Percentiles rank a stretch among this genome's conserved stretches.
Evolutionary conservation across 1,284 basidiomycete genomes (phyloP).

Genomic region (Cronartium ribicola): DNA sequence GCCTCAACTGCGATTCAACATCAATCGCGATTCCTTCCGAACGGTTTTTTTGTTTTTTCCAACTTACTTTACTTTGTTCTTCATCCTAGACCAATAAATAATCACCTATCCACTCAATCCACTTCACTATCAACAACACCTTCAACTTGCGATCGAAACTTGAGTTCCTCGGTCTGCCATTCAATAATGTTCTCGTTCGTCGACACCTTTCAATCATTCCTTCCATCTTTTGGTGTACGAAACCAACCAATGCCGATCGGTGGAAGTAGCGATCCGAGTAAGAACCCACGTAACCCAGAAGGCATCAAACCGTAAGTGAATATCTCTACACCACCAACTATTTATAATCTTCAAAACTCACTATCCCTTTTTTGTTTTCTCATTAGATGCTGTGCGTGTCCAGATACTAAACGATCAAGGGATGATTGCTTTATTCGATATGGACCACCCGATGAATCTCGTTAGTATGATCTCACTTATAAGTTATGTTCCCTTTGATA

Average conservation of each 20-base stretch:
- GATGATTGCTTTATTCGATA: constrained; percentile 37
- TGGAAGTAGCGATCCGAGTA: constrained; percentile 7
- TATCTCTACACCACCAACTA: background rate
- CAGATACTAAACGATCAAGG: constrained; percentile 32
- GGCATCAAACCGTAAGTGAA: constrained; percentile 6
- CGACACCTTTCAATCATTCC: background rate
- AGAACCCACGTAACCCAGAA: background rate
- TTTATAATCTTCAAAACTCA: background rate
- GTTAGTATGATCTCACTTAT: constrained; percentile 6
- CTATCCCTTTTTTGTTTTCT: background rate
- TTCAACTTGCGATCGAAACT: background rate
- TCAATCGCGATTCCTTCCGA: background rate
- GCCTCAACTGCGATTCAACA: background rate
- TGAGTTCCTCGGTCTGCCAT: background rate
- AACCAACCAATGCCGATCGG: background rate
- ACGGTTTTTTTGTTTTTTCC: too few species aligned
- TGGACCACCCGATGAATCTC: constrained; percentile 39
- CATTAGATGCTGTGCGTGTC: constrained; percentile 40
- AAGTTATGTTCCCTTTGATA: background rate
- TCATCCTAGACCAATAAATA: background rate
- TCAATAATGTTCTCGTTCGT: constrained; percentile 2
- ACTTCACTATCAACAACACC: background rate
- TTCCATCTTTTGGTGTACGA: background rate
- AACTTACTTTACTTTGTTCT: background rate
- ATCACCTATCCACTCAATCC: background rate